Evolutionary conservation across 257 asterid species (phyloP), one percentile per base, ranked within the genome.

Genomic region (Petunia axillaris): DNA sequence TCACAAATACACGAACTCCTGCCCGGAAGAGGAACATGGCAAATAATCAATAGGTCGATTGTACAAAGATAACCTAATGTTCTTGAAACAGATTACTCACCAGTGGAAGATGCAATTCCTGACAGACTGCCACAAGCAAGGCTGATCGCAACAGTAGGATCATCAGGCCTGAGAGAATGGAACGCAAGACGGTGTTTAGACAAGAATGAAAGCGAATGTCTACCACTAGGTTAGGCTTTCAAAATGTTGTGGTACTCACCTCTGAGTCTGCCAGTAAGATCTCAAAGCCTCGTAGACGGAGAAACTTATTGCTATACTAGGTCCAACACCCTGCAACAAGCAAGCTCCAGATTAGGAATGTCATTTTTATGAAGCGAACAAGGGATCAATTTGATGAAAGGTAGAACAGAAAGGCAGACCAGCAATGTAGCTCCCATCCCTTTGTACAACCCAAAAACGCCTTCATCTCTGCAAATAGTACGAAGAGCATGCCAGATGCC

Each of bases 51-150:
- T 1, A 46, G 2, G 25, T 2, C 7, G n/a, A 48, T 71, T 48
- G 60, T 5, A 48, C 8, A 16, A 35, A 2, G 36, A 48, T 25
- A 25, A 48, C n/a, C 77, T 71, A 71, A 38, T 6, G 40, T 55
- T 54, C 4, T 54, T 40, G 67, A 74, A 50, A 35, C 60, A 79
- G 82, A 78, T 13, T 76, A 44, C 83, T 90, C 81, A 93, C 99
- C 95, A 83, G 97, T 91, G 66, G 99, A 95, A 79, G 99, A 90
- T 71, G 97, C 97, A 78, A 95, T 87, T 67, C 99, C 99, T 38
- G 99, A 93, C 62, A 95, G 91, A 90, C 98, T 91, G 83, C 99
- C 99, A 86, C 97, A 95, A 79, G 92, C 91, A 87, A 95, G 98
- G 89, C 97, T 91, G 84, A 93, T 90, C 35, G 82, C 65, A 14